These are phyloP conservation scores for Biancaea sappan DNA, from an alignment of 306 rosid species.

Conservation along the genomic window DNA sequence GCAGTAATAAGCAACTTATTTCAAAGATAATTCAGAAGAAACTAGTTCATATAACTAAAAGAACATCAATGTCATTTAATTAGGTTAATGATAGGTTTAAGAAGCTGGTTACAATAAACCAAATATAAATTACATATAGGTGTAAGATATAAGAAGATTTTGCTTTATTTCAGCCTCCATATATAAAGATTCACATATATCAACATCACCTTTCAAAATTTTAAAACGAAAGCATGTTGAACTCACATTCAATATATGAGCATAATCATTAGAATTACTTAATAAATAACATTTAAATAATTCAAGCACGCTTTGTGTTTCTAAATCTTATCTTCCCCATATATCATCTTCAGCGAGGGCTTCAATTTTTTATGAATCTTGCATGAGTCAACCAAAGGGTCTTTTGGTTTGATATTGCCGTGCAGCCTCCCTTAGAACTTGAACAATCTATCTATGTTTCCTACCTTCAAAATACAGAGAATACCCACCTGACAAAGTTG, in stretches of 20 bases:
- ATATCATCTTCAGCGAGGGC: neutral
- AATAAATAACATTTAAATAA: neutral
- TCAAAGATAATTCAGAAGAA: constrained; percentile 14
- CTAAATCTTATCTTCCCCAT: neutral
- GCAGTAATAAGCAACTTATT: constrained; percentile 22
- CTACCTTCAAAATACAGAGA: constrained; percentile 10
- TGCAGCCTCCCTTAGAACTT: neutral
- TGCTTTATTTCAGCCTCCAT: neutral
- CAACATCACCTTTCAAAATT: no score
- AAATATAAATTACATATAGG: no score
- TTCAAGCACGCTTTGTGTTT: neutral
- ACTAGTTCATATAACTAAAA: neutral
- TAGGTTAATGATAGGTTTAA: neutral
- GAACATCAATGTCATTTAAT: neutral
- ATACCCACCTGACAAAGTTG: constrained; percentile 76
- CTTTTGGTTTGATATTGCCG: neutral
- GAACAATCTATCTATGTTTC: neutral
- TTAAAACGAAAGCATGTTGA: no score
- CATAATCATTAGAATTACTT: neutral
- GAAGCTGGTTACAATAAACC: neutral
- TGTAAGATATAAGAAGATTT: no score
- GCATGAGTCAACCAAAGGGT: neutral
- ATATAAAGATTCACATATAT: no score
- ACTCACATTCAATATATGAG: no score
- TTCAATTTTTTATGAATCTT: neutral